Evolutionary conservation across 2,329 filamentous ascomycete species (phyloP).

Genomic region (Epicoccum nigrum): DNA sequence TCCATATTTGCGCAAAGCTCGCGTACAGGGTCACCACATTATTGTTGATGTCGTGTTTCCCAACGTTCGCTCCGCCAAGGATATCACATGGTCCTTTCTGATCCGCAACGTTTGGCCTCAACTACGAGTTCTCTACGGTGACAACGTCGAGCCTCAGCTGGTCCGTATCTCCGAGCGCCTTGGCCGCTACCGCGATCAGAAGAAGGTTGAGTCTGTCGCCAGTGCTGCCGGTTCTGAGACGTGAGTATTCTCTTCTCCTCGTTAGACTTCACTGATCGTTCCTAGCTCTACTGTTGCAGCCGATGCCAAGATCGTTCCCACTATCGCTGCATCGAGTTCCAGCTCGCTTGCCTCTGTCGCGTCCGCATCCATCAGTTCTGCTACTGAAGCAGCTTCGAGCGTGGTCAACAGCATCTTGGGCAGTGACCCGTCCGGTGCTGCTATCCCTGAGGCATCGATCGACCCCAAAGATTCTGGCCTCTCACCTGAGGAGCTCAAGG

Average conservation of each 20-base stretch:
- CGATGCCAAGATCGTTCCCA: conserved; percentile 27
- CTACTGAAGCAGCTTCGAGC: conserved; percentile 36
- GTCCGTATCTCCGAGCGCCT: conserved; percentile 89
- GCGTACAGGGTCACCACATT: conserved; percentile 69
- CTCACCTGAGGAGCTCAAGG: conserved; percentile 54
- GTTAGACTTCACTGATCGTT: conserved; percentile 1
- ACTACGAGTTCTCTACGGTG: conserved; percentile 77
- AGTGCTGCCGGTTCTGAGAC: conserved; percentile 57
- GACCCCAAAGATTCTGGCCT: conserved; percentile 33
- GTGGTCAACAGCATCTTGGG: conserved; percentile 40
- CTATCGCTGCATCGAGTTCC: conserved; percentile 20
- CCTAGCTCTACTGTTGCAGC: conserved; percentile 19
- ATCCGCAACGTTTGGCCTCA: conserved; percentile 81
- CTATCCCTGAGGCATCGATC: conserved; percentile 24
- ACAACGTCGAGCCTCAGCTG: conserved; percentile 95
- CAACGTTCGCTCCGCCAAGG: conserved; percentile 72
- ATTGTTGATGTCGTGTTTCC: conserved; percentile 74
- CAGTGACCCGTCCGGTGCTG: conserved; percentile 30
- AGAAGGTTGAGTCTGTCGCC: conserved; percentile 65
- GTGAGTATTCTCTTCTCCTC: conserved; percentile 21
- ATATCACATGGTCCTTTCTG: conserved; percentile 72
- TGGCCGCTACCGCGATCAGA: conserved; percentile 73
- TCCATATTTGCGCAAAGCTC: conserved; percentile 75
- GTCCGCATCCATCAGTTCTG: conserved; percentile 26
- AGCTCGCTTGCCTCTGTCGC: conserved; percentile 25